A percentile compares a stretch with the other conserved stretches of the same genome.
Conservation (phyloP, 495 filamentous ascomycete genomes). For the Neurospora terricola region DNA sequence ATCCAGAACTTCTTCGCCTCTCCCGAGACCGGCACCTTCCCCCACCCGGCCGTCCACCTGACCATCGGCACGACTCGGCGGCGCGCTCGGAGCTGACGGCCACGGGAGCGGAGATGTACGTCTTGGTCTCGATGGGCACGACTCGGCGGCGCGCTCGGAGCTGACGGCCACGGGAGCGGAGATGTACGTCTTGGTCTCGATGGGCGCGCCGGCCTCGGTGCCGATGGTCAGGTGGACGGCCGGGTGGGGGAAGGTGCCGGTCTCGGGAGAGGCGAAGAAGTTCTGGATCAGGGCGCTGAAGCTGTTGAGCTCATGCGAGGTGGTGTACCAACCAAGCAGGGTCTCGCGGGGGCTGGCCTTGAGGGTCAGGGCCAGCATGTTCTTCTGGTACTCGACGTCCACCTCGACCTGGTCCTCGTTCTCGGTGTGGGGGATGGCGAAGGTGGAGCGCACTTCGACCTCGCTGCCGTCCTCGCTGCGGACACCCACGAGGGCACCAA, state of each 20-base stretch:
- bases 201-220: constrained; percentile 72
- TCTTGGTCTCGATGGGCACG: constrained; percentile 79
- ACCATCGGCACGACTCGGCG: constrained; percentile 83
- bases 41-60: too few relatives aligned
- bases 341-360: constrained; percentile 91
- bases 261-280: constrained; percentile 94
- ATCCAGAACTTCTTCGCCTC: too few relatives aligned
- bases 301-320: constrained; percentile 87
- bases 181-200: constrained; percentile 85
- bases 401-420: constrained; percentile 98
- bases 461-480: constrained; percentile 93
- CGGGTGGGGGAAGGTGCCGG: constrained; percentile 92
- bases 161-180: constrained; percentile 90
- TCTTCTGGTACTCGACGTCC: constrained; percentile 99
- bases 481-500: constrained; percentile 86
- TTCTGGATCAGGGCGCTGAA: constrained; percentile 98
- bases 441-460: constrained; percentile 88
- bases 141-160: constrained; percentile 85
- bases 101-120: constrained; percentile 90
- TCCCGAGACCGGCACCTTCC: too few relatives aligned
- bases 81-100: constrained; percentile 91
- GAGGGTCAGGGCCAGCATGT: constrained; percentile 88
- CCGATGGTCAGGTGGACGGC: constrained; percentile 92
- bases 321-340: constrained; percentile 97
- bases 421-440: constrained; percentile 96